A percentile compares a stretch with the other conserved stretches of the same genome.
Conservation (phyloP, 202 grass and related monocot genomes). For the Schoenoplectus triqueter region DNA sequence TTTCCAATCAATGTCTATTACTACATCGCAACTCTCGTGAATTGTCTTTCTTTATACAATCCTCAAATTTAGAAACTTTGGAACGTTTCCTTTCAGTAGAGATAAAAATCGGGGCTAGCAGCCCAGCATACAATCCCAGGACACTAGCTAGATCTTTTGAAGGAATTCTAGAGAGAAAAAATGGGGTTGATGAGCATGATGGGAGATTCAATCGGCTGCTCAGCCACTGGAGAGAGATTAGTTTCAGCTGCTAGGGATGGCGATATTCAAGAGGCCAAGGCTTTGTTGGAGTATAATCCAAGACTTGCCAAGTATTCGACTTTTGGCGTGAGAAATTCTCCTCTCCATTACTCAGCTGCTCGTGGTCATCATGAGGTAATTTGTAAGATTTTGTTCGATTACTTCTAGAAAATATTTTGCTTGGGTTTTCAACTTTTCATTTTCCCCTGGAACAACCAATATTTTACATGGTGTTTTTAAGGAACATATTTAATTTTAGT, state of each 20-base stretch:
- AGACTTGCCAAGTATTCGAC: conserved; percentile 79
- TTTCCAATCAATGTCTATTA: conserved; percentile 28
- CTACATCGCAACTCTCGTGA: conserved; percentile 30
- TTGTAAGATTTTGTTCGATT: conserved; percentile 17
- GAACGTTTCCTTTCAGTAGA: conserved; percentile 21
- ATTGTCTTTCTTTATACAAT: conserved; percentile 20
- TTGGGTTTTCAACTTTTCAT: background rate
- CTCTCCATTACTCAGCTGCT: conserved; percentile 92
- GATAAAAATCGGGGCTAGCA: background rate
- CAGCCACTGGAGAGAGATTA: conserved; percentile 78
- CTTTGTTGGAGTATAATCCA: conserved; percentile 90
- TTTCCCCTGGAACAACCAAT: conserved; percentile 5
- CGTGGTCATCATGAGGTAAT: conserved; percentile 94
- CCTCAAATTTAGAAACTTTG: conserved; percentile 25
- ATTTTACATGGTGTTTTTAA: background rate
- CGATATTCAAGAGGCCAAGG: conserved; percentile 87
- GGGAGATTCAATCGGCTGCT: conserved; percentile 93
- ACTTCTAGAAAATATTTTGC: conserved; percentile 7
- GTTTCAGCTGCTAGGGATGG: conserved; percentile 91
- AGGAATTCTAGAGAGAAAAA: conserved; percentile 31
- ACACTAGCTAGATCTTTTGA: conserved; percentile 2
- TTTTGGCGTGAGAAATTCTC: conserved; percentile 92
- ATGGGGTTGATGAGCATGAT: conserved; percentile 90
- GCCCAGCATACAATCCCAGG: background rate
- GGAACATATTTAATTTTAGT: conserved; percentile 29